phyloP scores from a whole-genome alignment of 2,329 filamentous ascomycete species.

The Scedosporium dehoogii region DNA sequence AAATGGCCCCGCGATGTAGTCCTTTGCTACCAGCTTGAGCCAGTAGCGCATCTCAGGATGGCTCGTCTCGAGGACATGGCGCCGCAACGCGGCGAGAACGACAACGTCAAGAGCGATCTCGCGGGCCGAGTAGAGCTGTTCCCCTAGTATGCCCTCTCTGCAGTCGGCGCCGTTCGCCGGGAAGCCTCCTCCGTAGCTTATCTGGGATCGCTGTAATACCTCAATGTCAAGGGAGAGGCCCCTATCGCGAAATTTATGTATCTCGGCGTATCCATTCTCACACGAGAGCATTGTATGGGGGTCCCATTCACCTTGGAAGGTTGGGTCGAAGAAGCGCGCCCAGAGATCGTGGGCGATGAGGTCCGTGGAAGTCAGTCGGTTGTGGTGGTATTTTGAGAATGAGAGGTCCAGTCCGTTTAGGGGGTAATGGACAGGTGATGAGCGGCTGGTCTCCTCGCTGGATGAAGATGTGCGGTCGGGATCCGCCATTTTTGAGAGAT shows the following conservation, averaged over 20 bases:
- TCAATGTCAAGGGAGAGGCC: neutral
- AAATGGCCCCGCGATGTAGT: neutral
- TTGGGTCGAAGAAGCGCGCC: neutral
- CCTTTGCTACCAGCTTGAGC: neutral
- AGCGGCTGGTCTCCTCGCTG: too few relatives aligned
- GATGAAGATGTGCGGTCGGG: neutral
- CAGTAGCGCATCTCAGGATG: slow-evolving; percentile 2
- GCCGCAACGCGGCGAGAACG: neutral
- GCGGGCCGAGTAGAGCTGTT: neutral
- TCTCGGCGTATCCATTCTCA: neutral
- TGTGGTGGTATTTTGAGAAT: slow-evolving; percentile 5
- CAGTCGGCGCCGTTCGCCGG: neutral
- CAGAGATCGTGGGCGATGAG: slow-evolving; percentile 2
- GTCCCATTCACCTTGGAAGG: neutral
- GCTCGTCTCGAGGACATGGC: slow-evolving; percentile 4
- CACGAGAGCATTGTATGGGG: neutral
- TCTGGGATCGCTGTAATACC: neutral
- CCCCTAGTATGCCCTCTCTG: too few relatives aligned
- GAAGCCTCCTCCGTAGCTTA: neutral
- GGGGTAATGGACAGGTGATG: slow-evolving; percentile 5
- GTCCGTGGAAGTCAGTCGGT: neutral
- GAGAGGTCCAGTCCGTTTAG: slow-evolving; percentile 8
- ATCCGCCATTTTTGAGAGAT: neutral
- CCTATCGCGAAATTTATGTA: neutral
- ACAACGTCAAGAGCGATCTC: neutral